Conservation (phyloP, 2,329 filamentous ascomycete species). For the Diaporthe sp. region DNA sequence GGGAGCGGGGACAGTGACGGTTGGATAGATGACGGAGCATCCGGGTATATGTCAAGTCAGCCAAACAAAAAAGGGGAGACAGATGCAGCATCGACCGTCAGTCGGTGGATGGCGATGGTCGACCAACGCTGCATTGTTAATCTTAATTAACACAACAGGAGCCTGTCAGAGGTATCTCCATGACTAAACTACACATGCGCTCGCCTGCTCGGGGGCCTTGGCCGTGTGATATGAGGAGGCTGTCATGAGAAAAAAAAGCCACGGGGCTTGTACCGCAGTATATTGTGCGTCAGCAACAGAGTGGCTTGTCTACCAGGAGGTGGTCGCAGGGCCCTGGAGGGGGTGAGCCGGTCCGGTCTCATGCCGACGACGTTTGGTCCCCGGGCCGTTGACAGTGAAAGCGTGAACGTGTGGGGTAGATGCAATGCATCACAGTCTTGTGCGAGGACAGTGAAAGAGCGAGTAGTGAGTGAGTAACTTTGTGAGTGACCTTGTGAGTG, state of each 20-base stretch:
- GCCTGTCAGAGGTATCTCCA: not conserved
- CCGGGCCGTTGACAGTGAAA: not conserved
- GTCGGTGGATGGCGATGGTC: not conserved
- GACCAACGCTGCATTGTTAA: constrained; percentile 7
- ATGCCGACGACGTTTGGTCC: too few species aligned
- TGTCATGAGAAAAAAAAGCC: too few species aligned
- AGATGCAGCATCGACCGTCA: constrained; percentile 7
- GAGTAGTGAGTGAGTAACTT: too few species aligned
- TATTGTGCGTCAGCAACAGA: not conserved
- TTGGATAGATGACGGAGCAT: not conserved
- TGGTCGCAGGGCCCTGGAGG: not conserved
- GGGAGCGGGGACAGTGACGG: not conserved
- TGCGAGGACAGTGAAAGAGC: too few species aligned
- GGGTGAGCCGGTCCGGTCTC: too few species aligned
- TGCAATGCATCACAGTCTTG: too few species aligned
- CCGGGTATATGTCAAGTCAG: not conserved
- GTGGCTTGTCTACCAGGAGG: not conserved
- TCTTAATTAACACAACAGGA: constrained; percentile 19
- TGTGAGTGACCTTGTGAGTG: too few species aligned
- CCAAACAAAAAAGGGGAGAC: constrained; percentile 18
- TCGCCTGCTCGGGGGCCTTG: not conserved
- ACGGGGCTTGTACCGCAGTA: not conserved
- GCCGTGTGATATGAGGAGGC: not conserved
- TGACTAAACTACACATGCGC: not conserved
- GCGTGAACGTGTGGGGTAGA: not conserved